These are phyloP conservation scores for Sextonia rubra DNA, from an alignment of 164 flowering plant genomes.

Conservation along the genomic window DNA sequence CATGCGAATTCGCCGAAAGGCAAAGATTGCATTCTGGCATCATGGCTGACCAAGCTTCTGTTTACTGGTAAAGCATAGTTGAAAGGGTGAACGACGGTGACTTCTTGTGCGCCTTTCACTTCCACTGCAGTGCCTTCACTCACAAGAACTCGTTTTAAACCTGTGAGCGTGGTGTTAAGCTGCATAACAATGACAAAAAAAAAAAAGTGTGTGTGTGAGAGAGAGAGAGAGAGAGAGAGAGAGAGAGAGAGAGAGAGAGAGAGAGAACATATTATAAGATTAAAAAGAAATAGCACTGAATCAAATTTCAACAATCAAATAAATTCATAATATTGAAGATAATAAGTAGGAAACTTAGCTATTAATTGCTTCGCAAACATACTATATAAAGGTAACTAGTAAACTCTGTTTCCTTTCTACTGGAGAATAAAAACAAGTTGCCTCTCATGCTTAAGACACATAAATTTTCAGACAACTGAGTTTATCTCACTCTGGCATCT, in stretches of 20 bases:
- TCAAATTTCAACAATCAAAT: no score
- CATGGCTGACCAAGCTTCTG: constrained; percentile 10
- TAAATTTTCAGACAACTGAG: no score
- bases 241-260: not conserved
- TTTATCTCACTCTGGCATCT: no score
- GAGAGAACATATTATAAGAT: not conserved
- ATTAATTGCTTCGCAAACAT: no score
- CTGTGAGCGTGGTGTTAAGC: constrained; percentile 43
- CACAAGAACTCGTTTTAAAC: constrained; percentile 54
- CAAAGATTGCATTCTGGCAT: constrained; percentile 21
- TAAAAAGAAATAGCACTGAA: not conserved
- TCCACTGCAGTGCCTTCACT: constrained; percentile 65
- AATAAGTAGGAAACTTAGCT: no score
- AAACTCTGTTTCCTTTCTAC: no score
- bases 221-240: not conserved
- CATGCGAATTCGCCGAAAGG: constrained; percentile 35
- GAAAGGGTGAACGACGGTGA: constrained; percentile 38
- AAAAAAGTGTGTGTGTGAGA: not conserved
- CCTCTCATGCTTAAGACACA: no score
- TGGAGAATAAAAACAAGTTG: no score
- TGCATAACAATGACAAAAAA: constrained; percentile 17
- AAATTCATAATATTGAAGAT: no score
- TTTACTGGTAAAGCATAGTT: constrained; percentile 23
- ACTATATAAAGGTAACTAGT: no score
- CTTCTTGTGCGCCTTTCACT: constrained; percentile 44